phyloP scores from a whole-genome alignment of 768 basidiomycete species.

The Suillus americanus region DNA sequence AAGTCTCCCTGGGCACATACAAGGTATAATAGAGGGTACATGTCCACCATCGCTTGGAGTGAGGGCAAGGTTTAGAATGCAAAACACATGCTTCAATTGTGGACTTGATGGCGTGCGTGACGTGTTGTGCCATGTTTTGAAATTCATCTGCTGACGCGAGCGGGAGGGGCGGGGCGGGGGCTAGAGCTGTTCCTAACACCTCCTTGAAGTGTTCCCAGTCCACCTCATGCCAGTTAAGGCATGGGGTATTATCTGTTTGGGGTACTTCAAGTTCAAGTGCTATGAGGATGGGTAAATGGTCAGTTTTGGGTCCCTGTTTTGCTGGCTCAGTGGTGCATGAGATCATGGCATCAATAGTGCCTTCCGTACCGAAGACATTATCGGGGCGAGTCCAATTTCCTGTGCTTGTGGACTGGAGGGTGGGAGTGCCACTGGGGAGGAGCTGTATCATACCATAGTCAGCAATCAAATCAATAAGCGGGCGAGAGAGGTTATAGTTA shows the following conservation, averaged over 20 bases:
- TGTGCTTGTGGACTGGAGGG: too few species aligned
- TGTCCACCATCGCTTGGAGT: too few species aligned
- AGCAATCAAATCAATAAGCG: conserved; percentile 26
- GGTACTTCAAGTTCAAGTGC: conserved; percentile 16
- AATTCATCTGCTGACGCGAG: background rate
- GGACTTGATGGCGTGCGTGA: conserved; percentile 8
- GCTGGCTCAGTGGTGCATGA: conserved; percentile 23
- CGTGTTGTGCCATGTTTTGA: conserved; percentile 5
- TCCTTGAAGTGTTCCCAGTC: conserved; percentile 24
- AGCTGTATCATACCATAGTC: conserved; percentile 23
- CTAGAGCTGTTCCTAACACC: conserved; percentile 19
- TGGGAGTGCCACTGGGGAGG: too few species aligned
- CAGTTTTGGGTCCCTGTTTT: conserved; percentile 18
- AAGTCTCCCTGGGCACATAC: too few species aligned
- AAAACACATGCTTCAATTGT: too few species aligned
- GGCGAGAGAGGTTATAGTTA: conserved; percentile 10
- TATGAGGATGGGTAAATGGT: conserved; percentile 35
- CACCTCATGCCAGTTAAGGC: conserved; percentile 19
- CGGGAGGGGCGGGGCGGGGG: background rate
- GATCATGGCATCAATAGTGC: conserved; percentile 14
- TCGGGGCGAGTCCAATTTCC: too few species aligned
- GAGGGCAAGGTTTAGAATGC: too few species aligned
- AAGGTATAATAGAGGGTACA: too few species aligned
- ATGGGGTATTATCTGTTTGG: background rate
- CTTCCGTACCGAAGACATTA: background rate